Evolutionary conservation across 371 early-diverging fungal species (phyloP).

Genomic region (Zopfochytrium polystomum): DNA sequence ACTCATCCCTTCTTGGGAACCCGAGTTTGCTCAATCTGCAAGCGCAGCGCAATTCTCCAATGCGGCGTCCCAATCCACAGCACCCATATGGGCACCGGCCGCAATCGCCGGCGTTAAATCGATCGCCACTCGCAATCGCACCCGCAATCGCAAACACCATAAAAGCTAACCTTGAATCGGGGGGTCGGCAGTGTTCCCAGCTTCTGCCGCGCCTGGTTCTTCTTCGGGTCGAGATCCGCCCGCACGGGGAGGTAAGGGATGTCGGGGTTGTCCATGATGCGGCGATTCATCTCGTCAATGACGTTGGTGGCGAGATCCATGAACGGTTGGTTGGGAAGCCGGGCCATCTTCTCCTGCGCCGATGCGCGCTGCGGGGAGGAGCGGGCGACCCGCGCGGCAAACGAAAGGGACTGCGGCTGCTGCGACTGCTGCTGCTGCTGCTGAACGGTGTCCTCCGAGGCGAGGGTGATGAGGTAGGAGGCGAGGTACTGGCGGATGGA

Average conservation of each 20-base stretch:
- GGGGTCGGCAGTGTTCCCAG: slow-evolving; percentile 81
- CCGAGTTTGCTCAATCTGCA: too few species aligned
- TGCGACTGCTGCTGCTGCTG: neutral
- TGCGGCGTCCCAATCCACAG: too few species aligned
- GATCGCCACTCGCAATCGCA: too few species aligned
- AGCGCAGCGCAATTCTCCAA: too few species aligned
- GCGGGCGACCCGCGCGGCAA: neutral
- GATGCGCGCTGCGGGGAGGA: slow-evolving; percentile 41
- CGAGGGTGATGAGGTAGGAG: neutral
- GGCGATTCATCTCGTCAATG: slow-evolving; percentile 85
- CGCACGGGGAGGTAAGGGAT: slow-evolving; percentile 83
- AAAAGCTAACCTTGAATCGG: slow-evolving; percentile 66
- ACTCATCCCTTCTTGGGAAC: too few species aligned
- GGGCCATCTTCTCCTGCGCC: slow-evolving; percentile 75
- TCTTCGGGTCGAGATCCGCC: slow-evolving; percentile 87
- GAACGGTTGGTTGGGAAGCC: slow-evolving; percentile 79
- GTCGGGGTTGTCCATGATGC: slow-evolving; percentile 58
- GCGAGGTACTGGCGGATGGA: neutral
- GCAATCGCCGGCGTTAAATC: too few species aligned
- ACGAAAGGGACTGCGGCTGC: neutral
- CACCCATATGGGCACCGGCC: too few species aligned
- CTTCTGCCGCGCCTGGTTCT: slow-evolving; percentile 96
- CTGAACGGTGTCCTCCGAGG: too few species aligned
- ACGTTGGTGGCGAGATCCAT: slow-evolving; percentile 93
- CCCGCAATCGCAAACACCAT: too few species aligned